These are phyloP conservation scores for Malassezia vespertilionis DNA, from an alignment of 1,284 basidiomycete species.

Conservation along the genomic window DNA sequence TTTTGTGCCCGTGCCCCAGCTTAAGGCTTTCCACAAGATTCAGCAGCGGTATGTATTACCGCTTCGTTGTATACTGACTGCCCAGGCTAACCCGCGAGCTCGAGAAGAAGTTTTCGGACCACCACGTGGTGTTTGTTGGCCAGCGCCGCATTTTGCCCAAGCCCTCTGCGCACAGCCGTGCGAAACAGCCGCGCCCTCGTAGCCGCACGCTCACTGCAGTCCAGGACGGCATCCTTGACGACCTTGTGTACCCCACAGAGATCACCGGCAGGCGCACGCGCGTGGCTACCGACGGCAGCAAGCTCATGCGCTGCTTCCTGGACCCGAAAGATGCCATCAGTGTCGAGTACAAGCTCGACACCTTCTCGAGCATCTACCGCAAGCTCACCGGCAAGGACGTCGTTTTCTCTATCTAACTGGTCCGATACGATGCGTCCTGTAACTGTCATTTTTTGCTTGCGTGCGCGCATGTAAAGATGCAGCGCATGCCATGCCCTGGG, in stretches of 20 bases:
- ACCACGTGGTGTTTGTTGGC: slow-evolving; percentile 95
- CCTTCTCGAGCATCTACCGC: slow-evolving; percentile 87
- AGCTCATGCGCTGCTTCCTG: slow-evolving; percentile 57
- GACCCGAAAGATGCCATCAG: slow-evolving; percentile 97
- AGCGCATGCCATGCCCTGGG: no score
- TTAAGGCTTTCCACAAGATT: slow-evolving; percentile 98
- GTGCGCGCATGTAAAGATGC: no score
- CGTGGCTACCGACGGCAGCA: slow-evolving; percentile 45
- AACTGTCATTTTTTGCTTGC: no score
- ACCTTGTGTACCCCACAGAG: slow-evolving; percentile 92
- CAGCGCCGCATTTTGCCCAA: slow-evolving; percentile 98
- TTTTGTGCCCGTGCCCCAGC: slow-evolving; percentile 92
- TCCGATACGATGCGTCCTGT: no score
- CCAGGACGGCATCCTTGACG: slow-evolving; percentile 95
- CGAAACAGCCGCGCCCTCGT: slow-evolving; percentile 91
- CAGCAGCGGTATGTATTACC: slow-evolving; percentile 73
- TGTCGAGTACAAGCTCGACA: slow-evolving; percentile 98
- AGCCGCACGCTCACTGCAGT: slow-evolving; percentile 93
- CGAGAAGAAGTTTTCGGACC: slow-evolving; percentile 99
- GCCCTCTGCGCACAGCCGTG: slow-evolving; percentile 82
- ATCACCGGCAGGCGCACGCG: slow-evolving; percentile 97
- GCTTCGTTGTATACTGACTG: neutral
- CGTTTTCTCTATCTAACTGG: slow-evolving; percentile 45
- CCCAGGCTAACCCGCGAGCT: slow-evolving; percentile 88
- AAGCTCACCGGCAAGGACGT: slow-evolving; percentile 89